Evolutionary conservation across 495 filamentous ascomycete species (phyloP).

Genomic region (Lentithecium fluviatile): DNA sequence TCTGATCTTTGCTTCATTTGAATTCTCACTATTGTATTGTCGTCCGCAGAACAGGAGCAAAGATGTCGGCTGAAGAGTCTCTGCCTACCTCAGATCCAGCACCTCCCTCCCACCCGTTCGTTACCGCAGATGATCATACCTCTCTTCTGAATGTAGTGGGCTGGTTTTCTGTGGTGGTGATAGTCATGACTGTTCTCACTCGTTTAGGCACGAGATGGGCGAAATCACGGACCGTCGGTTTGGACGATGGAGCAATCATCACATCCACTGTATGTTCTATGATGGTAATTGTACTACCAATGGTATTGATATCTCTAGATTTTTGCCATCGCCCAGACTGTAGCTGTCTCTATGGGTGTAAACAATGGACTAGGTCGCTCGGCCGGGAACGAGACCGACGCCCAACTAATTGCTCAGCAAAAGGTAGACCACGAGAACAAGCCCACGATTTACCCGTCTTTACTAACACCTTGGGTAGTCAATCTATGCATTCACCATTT

Average conservation of each 20-base stretch:
- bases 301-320: too few species aligned
- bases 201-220: conserved; percentile 12
- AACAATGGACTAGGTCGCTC: conserved; percentile 6
- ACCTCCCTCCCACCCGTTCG: conserved; percentile 4
- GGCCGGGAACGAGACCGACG: not conserved
- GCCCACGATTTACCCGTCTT: not conserved
- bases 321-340: conserved; percentile 11
- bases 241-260: conserved; percentile 15
- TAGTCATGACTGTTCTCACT: conserved; percentile 11
- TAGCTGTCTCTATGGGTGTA: conserved; percentile 11
- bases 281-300: too few species aligned
- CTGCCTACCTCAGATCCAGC: not conserved
- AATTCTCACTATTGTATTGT: too few species aligned
- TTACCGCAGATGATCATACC: conserved; percentile 10
- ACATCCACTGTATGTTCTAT: conserved; percentile 9
- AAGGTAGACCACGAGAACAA: conserved; percentile 6
- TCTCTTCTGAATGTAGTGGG: conserved; percentile 20
- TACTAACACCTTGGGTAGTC: conserved; percentile 3
- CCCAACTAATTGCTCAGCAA: conserved; percentile 9
- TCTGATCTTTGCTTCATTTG: too few species aligned
- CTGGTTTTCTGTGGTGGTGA: conserved; percentile 15
- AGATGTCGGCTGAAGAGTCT: not conserved
- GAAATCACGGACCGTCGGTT: conserved; percentile 9
- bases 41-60: too few species aligned
- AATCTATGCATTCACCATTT: conserved; percentile 17